Evolutionary conservation across 2,329 filamentous ascomycete genomes (phyloP).

Genomic region (Clarireedia sp.): DNA sequence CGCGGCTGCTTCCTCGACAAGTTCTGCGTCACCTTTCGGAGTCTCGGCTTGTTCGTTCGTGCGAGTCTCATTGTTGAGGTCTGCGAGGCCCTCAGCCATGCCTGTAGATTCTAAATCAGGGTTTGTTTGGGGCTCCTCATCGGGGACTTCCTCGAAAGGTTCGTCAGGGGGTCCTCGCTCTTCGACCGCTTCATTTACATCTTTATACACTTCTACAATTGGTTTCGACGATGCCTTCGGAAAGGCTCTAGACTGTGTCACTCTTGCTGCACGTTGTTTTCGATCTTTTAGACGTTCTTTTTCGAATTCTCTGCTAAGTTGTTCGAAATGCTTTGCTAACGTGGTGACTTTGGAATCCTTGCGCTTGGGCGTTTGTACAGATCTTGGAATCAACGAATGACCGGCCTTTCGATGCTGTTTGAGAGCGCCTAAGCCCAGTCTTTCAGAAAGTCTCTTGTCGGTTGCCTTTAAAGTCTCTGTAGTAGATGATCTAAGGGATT

Average conservation of each 20-base stretch:
- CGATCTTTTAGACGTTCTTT: slow-evolving; percentile 85
- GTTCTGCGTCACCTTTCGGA: slow-evolving; percentile 24
- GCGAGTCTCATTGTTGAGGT: slow-evolving; percentile 18
- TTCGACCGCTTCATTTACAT: slow-evolving; percentile 86
- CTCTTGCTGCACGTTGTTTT: slow-evolving; percentile 70
- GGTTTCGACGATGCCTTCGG: slow-evolving; percentile 90
- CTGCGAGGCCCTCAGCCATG: slow-evolving; percentile 27
- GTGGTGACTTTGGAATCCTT: slow-evolving; percentile 76
- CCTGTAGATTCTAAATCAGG: slow-evolving; percentile 24
- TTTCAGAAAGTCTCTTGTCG: slow-evolving; percentile 70
- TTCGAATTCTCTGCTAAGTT: slow-evolving; percentile 82
- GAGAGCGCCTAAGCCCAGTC: slow-evolving; percentile 56
- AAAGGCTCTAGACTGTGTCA: slow-evolving; percentile 68
- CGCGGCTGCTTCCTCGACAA: slow-evolving; percentile 28
- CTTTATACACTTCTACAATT: slow-evolving; percentile 90
- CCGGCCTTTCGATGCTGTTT: slow-evolving; percentile 50
- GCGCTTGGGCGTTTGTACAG: slow-evolving; percentile 57
- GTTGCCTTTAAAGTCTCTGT: slow-evolving; percentile 24
- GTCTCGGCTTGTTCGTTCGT: slow-evolving; percentile 17
- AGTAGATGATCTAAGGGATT: slow-evolving; percentile 19
- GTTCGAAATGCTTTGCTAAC: slow-evolving; percentile 93
- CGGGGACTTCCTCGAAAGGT: slow-evolving; percentile 21
- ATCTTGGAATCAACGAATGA: slow-evolving; percentile 80
- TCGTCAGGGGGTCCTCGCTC: slow-evolving; percentile 64
- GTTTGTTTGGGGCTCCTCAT: slow-evolving; percentile 31